Evolutionary conservation across 371 early-diverging fungal genomes (phyloP), one percentile per base, ranked within the genome.

Genomic region (Basidiobolus meristosporus): DNA sequence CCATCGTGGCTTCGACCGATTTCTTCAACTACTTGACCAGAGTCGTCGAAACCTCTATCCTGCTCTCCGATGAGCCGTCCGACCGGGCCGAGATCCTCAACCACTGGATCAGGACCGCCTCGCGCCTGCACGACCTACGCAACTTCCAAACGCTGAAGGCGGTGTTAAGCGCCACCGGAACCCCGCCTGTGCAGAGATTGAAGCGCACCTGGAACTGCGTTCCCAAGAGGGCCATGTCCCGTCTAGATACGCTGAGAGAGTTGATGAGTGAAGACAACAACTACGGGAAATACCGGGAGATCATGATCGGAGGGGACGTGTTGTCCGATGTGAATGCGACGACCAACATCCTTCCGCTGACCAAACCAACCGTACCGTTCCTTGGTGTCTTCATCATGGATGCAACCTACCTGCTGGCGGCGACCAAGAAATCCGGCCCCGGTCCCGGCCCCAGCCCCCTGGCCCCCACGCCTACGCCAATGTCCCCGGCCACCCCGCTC

Each of bases 1-100:
- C 69, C 14, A 66, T 85, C 17, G 73, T 71, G 19, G 76, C 77
- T 2, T 73, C 73, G 1, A 73, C 82, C 11, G 83, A 81, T 42
- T 79, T 80, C 52, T 85, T 85, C 64, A 85, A 85, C 44, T 82
- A 79, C 46, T 43, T 81, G 17, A 78, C 83, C 5, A 64, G 86
- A 7, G 45, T 71, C 40, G 69, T 85, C 31, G 86, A 85, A 50
- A 65, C 65, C 40, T 65, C 77, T 3, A 66, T 85, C 28, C 52
- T 85, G 21, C 55, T 68, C 26, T 71, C 72, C 0, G 57, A 62
- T 29, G 68, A 65, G 26, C 65, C 76, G 2, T 60, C 70, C 0
- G 62, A 62, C 6, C 62, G 86, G 4, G 77, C 78, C 0, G 67
- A 67, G 37, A 59, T 62, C 14, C 70, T 82, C 20, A 62, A 73